phyloP scores from a whole-genome alignment of 805 yeast genomes.

The Ogataea corticis region DNA sequence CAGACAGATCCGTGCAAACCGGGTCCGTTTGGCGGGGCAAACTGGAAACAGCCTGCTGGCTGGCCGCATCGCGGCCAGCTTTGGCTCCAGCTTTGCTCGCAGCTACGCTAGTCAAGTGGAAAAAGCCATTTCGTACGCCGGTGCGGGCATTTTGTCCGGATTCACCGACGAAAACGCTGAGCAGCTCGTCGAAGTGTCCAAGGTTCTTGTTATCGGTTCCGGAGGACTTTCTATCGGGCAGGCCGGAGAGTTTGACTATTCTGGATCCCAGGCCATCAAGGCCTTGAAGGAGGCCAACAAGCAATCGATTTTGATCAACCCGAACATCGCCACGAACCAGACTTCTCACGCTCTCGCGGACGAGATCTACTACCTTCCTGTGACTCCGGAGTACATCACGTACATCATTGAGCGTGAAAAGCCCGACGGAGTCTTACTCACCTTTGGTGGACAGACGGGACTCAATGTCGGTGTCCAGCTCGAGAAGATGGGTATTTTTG shows the following conservation, averaged over 20 bases:
- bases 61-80: slow-evolving; percentile 3
- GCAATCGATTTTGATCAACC: slow-evolving; percentile 83
- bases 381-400: slow-evolving; percentile 93
- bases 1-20: slow-evolving; percentile 15
- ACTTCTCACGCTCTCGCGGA: slow-evolving; percentile 95
- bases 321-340: slow-evolving; percentile 96
- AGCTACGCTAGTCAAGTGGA: slow-evolving; percentile 28
- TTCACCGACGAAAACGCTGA: slow-evolving; percentile 62
- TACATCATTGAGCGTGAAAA: slow-evolving; percentile 93
- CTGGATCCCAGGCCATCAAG: slow-evolving; percentile 96
- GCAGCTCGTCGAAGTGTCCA: slow-evolving; percentile 76
- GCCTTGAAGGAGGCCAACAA: slow-evolving; percentile 91
- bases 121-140: slow-evolving; percentile 49
- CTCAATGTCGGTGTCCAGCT: slow-evolving; percentile 93
- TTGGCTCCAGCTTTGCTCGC: slow-evolving; percentile 12
- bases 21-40: slow-evolving; percentile 1
- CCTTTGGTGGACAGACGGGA: slow-evolving; percentile 99
- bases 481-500: slow-evolving; percentile 92
- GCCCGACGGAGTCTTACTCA: slow-evolving; percentile 93
- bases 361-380: slow-evolving; percentile 93
- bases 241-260: slow-evolving; percentile 97
- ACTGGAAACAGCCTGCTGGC: too few species aligned
- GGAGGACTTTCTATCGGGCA: slow-evolving; percentile 98
- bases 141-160: slow-evolving; percentile 58
- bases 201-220: slow-evolving; percentile 91